A percentile compares a stretch with the other conserved stretches of the same genome.
Evolutionary conservation across 345 rosid genomes (phyloP).

Genomic region (Kernera saxatilis): DNA sequence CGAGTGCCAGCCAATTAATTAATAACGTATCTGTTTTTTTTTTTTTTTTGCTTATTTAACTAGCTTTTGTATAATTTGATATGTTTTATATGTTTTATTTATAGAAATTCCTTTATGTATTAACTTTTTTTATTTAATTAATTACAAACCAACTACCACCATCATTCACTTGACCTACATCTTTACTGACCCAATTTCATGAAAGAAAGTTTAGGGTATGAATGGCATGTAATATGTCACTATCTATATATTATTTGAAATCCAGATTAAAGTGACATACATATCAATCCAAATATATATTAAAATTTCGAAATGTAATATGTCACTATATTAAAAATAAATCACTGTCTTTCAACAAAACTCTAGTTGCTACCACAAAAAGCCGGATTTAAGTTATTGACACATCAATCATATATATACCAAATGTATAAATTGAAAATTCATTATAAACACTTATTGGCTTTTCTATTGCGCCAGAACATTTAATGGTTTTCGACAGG

Average conservation of each 20-base stretch:
- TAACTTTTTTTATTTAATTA: background rate
- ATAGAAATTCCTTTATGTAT: background rate
- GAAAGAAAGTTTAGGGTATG: too few species aligned
- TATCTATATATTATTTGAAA: too few species aligned
- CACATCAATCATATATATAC: too few species aligned
- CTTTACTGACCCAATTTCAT: background rate
- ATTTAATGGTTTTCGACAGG: background rate
- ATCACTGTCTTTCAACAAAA: too few species aligned
- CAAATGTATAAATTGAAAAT: background rate
- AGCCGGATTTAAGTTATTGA: too few species aligned
- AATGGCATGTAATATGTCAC: too few species aligned
- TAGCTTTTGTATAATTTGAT: background rate
- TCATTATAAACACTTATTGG: background rate
- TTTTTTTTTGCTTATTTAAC: background rate
- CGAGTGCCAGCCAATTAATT: background rate
- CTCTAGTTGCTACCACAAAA: too few species aligned
- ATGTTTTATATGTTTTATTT: background rate
- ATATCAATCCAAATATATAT: too few species aligned
- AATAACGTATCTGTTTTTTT: background rate
- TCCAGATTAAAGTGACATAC: too few species aligned
- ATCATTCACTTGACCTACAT: background rate
- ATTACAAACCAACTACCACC: background rate
- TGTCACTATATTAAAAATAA: too few species aligned
- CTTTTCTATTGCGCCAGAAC: background rate
- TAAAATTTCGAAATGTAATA: too few species aligned